Base-by-base conservation (phyloP, 768 basidiomycete species). In the Rhodotorula toruloides region DNA sequence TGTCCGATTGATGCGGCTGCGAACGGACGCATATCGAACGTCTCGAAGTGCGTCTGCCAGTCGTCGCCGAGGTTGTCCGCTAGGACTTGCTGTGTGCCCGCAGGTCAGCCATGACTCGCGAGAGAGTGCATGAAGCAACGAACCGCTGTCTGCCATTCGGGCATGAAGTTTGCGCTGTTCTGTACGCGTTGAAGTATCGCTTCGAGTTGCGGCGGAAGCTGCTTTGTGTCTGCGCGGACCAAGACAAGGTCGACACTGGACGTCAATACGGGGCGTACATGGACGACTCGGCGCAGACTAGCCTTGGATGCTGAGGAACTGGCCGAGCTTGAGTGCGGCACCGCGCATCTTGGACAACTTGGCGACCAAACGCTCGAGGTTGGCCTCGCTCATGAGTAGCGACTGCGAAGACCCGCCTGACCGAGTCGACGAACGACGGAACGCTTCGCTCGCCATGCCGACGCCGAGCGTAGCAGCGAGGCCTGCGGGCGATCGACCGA, bases 1-100 rank as follows among this genome's bases (percentile, higher is more conserved):
- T 99, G 94, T 0, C 96, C 96, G 40, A 99, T 98, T 4, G 94
- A 97, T 1, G 94, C 94, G 0, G 92, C 89, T 3, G 93, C 93
- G 72, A 96, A 91, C 0, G 94, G 94, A 4, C 91, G 81, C 8
- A 89, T 85, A 61, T 88, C 84, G 76, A 98, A 96, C 0, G 83
- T 81, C 2, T 79, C 72, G 76, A 99, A 98, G 39, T 83, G 79
- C 37, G 81, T 77, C 32, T 79, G 76, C 92, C 93, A 97, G 32
- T 85, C 81, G 0, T 83, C 75, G 5, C 92, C 92, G 11, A 96
- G 82, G 12, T 91, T 83, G n/a, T 80, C 74, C 2, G 73, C 76
- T 78, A 99, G 82, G 37, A 91, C 91, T 76, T 74, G 67, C 80
- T 88, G 84, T 74, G 83, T 85, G 70, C 10, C 32, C 13, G 46